These are phyloP conservation scores for Nigrospora oryzae DNA, from an alignment of 2,329 filamentous ascomycete genomes.

Conservation along the genomic window DNA sequence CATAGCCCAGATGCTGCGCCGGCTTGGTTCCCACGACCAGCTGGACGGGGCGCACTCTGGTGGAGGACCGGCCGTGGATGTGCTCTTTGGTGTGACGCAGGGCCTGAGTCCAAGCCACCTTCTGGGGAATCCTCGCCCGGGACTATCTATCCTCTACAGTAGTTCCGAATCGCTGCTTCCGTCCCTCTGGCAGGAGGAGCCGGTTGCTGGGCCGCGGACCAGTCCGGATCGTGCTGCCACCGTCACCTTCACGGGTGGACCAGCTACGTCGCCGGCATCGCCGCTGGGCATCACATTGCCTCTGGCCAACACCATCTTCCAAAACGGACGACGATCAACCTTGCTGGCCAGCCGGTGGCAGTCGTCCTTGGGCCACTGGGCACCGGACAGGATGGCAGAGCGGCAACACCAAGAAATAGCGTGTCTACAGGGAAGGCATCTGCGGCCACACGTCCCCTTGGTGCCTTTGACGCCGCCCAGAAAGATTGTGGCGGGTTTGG, in stretches of 20 bases:
- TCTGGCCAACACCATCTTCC: constrained; percentile 71
- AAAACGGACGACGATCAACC: constrained; percentile 56
- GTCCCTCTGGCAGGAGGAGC: constrained; percentile 29
- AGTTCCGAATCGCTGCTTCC: constrained; percentile 30
- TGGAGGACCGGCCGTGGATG: constrained; percentile 14
- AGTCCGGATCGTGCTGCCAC: constrained; percentile 28
- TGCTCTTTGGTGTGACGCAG: constrained; percentile 49
- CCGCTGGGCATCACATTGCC: constrained; percentile 43
- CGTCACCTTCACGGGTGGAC: constrained; percentile 24
- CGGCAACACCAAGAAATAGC: constrained; percentile 28
- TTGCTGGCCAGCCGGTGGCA: constrained; percentile 38
- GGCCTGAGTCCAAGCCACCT: constrained; percentile 31
- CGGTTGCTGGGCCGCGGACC: constrained; percentile 9
- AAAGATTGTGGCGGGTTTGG: constrained; percentile 56
- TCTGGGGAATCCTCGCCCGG: constrained; percentile 23
- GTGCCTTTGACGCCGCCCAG: constrained; percentile 56
- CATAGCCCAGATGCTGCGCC: constrained; percentile 23
- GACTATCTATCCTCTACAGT: constrained; percentile 45
- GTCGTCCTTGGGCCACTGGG: constrained; percentile 9
- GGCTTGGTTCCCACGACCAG: constrained; percentile 7
- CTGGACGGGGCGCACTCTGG: constrained; percentile 16
- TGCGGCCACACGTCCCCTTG: constrained; percentile 31
- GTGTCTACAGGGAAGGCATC: constrained; percentile 7
- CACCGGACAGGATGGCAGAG: constrained; percentile 14
- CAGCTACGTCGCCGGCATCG: background rate